Evolutionary conservation across 2,329 filamentous ascomycete genomes (phyloP).

Genomic region (Cordyceps javanica): DNA sequence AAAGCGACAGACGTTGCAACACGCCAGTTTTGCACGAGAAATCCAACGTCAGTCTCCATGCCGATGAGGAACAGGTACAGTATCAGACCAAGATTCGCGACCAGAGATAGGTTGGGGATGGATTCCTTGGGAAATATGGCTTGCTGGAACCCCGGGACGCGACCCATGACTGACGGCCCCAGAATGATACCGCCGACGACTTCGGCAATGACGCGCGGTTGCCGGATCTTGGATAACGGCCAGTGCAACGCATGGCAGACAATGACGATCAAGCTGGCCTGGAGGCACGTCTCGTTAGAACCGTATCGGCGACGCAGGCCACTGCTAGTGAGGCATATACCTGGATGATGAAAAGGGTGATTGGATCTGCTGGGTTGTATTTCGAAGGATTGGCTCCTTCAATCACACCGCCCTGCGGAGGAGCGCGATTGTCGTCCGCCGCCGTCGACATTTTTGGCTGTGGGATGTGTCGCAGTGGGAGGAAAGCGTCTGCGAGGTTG

Average conservation of each 20-base stretch:
- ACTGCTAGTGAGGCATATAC: conserved; percentile 21
- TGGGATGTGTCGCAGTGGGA: not conserved
- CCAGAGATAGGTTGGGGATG: conserved; percentile 68
- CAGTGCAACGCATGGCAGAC: conserved; percentile 56
- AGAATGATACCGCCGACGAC: conserved; percentile 80
- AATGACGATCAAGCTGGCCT: conserved; percentile 41
- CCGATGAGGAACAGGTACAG: conserved; percentile 85
- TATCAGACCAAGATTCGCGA: conserved; percentile 77
- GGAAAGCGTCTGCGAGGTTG: not conserved
- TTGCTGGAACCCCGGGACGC: conserved; percentile 69
- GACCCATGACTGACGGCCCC: conserved; percentile 82
- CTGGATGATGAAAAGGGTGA: conserved; percentile 74
- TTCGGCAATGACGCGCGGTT: conserved; percentile 78
- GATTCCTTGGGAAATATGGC: conserved; percentile 72
- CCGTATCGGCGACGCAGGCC: not conserved
- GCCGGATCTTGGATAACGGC: conserved; percentile 68
- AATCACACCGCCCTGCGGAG: conserved; percentile 56
- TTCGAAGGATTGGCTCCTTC: conserved; percentile 63
- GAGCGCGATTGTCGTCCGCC: conserved; percentile 1
- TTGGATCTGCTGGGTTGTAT: conserved; percentile 65
- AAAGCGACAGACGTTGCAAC: conserved; percentile 71
- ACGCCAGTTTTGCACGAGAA: conserved; percentile 74
- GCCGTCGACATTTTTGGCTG: not conserved
- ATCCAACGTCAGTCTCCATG: conserved; percentile 75
- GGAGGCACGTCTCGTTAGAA: conserved; percentile 13